Conservation (phyloP, 192 early-diverging fungal species). For the Umbelopsis sp. region DNA sequence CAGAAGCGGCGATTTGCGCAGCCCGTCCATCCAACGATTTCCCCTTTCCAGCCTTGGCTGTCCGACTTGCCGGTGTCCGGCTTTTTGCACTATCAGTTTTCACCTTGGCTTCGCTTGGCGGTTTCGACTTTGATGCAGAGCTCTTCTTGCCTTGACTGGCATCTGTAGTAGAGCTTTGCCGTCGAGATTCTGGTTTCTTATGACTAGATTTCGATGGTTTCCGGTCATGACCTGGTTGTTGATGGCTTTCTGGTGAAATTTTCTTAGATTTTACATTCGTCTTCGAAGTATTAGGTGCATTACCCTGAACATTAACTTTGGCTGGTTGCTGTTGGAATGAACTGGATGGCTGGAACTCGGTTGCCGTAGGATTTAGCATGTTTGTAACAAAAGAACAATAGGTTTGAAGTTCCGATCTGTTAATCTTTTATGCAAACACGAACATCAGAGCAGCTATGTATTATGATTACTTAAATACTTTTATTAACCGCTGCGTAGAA, state of each 20-base stretch:
- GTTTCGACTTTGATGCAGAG: not conserved
- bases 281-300: not conserved
- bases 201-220: not conserved
- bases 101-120: not conserved
- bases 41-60: not conserved
- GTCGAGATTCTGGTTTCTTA: conserved; percentile 2
- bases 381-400: not conserved
- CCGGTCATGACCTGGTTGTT: not conserved
- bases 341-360: conserved; percentile 6
- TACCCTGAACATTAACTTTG: not conserved
- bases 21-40: not conserved
- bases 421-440: too few species aligned
- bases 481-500: not conserved
- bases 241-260: not conserved
- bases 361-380: conserved; percentile 15
- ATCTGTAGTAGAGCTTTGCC: conserved; percentile 7
- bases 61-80: not conserved
- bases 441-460: not conserved
- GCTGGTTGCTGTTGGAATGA: not conserved
- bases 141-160: not conserved
- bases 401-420: not conserved
- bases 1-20: not conserved
- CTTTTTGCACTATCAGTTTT: not conserved
- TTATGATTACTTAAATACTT: conserved; percentile 1
- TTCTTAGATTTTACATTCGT: not conserved